A percentile compares a stretch with the other conserved stretches of the same genome.
Conservation (phyloP, 352 stramenopile genomes). For the Phytophthora lateralis region DNA sequence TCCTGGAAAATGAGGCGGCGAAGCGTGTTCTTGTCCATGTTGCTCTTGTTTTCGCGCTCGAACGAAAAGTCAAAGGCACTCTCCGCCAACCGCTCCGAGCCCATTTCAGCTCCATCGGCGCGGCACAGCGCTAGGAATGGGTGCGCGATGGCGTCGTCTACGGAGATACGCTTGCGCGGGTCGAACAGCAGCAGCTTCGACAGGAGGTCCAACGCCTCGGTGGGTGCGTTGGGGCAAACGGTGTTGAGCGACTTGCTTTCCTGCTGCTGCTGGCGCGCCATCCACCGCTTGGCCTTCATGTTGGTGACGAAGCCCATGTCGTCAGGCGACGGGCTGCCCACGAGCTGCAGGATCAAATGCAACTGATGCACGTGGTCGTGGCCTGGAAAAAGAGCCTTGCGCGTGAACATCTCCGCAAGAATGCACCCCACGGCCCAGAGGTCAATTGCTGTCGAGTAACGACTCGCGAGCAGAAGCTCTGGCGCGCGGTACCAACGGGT, state of each 20-base stretch:
- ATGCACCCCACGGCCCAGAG: slow-evolving; percentile 98
- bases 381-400: slow-evolving; percentile 79
- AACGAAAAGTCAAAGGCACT: slow-evolving; percentile 85
- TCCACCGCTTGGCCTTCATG: slow-evolving; percentile 83
- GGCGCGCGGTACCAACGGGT: slow-evolving; percentile 95
- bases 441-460: slow-evolving; percentile 96
- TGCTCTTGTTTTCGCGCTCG: slow-evolving; percentile 62
- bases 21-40: slow-evolving; percentile 80
- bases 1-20: slow-evolving; percentile 86
- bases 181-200: slow-evolving; percentile 90
- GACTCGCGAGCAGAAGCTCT: slow-evolving; percentile 93
- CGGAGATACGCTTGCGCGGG: slow-evolving; percentile 71
- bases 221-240: slow-evolving; percentile 61
- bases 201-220: slow-evolving; percentile 86
- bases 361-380: slow-evolving; percentile 91
- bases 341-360: slow-evolving; percentile 84
- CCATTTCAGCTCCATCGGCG: slow-evolving; percentile 49
- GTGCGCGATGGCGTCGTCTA: slow-evolving; percentile 79
- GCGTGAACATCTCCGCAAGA: slow-evolving; percentile 96
- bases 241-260: slow-evolving; percentile 49
- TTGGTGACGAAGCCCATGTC: slow-evolving; percentile 87
- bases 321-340: slow-evolving; percentile 62
- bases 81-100: slow-evolving; percentile 39
- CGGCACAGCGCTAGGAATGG: slow-evolving; percentile 78
- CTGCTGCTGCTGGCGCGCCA: slow-evolving; percentile 75